Percentiles rank a stretch among this genome's conserved stretches.
phyloP scores from a whole-genome alignment of 768 basidiomycete species.

The Strobilomyces dryophilus region DNA sequence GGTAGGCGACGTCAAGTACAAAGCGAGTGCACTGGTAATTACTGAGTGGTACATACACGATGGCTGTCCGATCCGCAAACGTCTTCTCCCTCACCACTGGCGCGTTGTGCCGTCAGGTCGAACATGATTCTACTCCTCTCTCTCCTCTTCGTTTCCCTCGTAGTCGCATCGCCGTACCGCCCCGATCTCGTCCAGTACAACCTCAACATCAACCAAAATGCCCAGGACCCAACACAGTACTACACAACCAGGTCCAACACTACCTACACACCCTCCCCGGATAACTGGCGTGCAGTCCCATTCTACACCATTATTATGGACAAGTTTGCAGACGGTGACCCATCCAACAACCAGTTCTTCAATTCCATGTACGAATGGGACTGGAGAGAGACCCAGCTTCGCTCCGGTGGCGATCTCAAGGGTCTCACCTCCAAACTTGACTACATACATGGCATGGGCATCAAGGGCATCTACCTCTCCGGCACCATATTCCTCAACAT shows the following conservation, averaged over 20 bases:
- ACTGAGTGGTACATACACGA: too few species aligned
- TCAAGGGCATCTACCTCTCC: slow-evolving; percentile 81
- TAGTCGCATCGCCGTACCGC: slow-evolving; percentile 61
- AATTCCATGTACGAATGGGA: slow-evolving; percentile 76
- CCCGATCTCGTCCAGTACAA: slow-evolving; percentile 69
- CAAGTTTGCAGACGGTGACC: slow-evolving; percentile 94
- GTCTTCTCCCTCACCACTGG: too few species aligned
- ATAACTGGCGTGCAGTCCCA: slow-evolving; percentile 84
- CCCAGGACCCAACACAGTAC: slow-evolving; percentile 65
- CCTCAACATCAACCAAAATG: slow-evolving; percentile 72
- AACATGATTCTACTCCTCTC: slow-evolving; percentile 16
- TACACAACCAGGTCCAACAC: slow-evolving; percentile 52
- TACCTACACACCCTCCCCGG: slow-evolving; percentile 74
- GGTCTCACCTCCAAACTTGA: slow-evolving; percentile 74
- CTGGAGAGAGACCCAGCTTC: slow-evolving; percentile 83
- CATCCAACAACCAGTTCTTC: slow-evolving; percentile 89
- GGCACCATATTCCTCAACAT: slow-evolving; percentile 93
- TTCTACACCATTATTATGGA: slow-evolving; percentile 82
- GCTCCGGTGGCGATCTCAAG: slow-evolving; percentile 85
- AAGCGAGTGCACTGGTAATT: too few species aligned
- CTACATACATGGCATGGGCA: slow-evolving; percentile 88
- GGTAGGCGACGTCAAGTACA: too few species aligned
- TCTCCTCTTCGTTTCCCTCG: slow-evolving; percentile 32
- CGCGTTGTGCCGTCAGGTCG: too few species aligned
- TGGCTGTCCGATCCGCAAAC: too few species aligned